Base-by-base conservation (phyloP, 2,329 filamentous ascomycete genomes). In the Diaporthe ampelina region DNA sequence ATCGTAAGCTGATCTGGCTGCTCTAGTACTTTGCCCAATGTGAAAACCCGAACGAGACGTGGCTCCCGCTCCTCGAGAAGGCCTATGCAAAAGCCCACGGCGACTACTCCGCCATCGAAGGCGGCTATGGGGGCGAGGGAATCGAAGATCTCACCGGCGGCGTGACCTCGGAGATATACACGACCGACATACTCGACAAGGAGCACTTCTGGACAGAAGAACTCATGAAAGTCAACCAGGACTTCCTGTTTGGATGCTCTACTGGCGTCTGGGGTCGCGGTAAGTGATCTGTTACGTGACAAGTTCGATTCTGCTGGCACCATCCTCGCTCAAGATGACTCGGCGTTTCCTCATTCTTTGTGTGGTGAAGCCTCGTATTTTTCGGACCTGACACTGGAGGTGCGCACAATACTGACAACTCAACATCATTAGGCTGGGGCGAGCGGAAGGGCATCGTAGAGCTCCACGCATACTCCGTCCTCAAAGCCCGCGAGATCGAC, bases 161-260 rank as follows among this genome's bases (percentile, higher is more conserved):
- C 35, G 91, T 94, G 17, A 94, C 92, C 0, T 92, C 91, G 0
- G 91, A 93, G 79, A 83, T 95, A 15, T 88, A 93, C 58, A 90
- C 91, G 1, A 90, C 90, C 0, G 92, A 94, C 78, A 94, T 95
- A 48, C 87, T 95, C 4, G 92, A 97, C 79, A 93, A 93, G 74
- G 92, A 97, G 68, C 89, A 91, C 29, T 97, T 97, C 81, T 97
- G 95, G 95, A 90, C 88, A 1, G 91, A 96, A 50, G 94, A 97
- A 80, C 88, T 97, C 32, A 90, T 92, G 82, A 91, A 93, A 76
- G 94, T 95, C 74, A 97, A 97, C 80, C 85, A 94, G 72, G 92
- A 94, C 68, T 97, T 97, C 78, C 84, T 94, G 10, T 94, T 94
- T 78, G 92, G 92, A n/a, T 94, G 92, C 78, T 89, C 88, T 0